Evolutionary conservation across 148 eudicot genomes (phyloP), one percentile per base, ranked within the genome.

Genomic region (Spergularia bocconei): DNA sequence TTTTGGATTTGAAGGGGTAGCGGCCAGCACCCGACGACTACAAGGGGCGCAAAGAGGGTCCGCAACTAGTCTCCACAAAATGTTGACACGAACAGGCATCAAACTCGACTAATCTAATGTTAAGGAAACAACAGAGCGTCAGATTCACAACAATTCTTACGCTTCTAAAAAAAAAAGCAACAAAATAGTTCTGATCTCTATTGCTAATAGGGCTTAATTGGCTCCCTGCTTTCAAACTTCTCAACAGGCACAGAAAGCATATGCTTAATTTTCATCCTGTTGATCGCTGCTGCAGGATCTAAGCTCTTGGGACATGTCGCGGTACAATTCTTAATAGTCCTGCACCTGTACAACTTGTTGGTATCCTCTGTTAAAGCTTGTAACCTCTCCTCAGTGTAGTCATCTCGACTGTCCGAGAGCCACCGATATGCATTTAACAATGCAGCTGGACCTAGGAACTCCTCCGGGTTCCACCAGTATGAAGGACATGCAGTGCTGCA

Each of bases 381-480:
- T 50, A 93, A 7, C 77, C 94, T 69, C 79, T 88, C 94, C 33
- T 84, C 86, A 0, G 86, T 72, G 58, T 71, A 91, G 41, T 91
- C 98, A 61, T 93, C 94, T 63, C 94, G 92, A 67, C 89, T 89
- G 78, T 93, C 93, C 1, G 86, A 80, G 9, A 91, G 68, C 96
- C 98, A 93, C 29, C 92, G 85, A 73, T 84, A 87, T 4, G 93
- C 93, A 19, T 89, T 85, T n/a, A 91, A 76, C 75, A 91, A 73
- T 0, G 96, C 88, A 0, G 98, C 98, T 0, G 93, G 98, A 54
- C 98, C 98, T 71, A 84, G 67, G 80, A 79, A 93, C 79, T 84
- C 79, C 83, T 91, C 96, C 5, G 91, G 91, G 71, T 86, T 89
- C 93, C 96, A 93, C 96, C 98, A 93, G 55, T 91, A 93, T 0